Conservation (phyloP, 768 basidiomycete genomes). For the Leccinum olivaceopallidum region DNA sequence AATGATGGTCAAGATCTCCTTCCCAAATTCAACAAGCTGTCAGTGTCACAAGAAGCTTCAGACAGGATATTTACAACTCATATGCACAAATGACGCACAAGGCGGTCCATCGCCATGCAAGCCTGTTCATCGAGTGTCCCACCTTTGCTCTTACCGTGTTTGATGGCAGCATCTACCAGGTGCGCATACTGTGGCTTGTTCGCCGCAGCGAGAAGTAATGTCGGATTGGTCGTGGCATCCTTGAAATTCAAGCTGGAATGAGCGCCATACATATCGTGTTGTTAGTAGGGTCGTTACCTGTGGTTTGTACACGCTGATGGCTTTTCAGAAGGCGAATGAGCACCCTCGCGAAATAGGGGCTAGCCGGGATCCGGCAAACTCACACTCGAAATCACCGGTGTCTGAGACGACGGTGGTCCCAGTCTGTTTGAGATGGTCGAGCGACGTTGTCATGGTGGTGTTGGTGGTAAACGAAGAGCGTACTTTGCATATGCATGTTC, state of each 20-base stretch:
- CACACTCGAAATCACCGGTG: constrained; percentile 90
- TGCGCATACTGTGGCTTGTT: constrained; percentile 82
- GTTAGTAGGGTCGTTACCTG: constrained; percentile 45
- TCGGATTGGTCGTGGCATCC: constrained; percentile 98
- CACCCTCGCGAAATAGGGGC: constrained; percentile 15
- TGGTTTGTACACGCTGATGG: constrained; percentile 93
- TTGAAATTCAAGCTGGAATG: constrained; percentile 27
- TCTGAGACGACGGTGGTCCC: constrained; percentile 90
- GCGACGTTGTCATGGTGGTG: constrained; percentile 67
- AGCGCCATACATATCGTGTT: background rate
- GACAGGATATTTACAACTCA: background rate
- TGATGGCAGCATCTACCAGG: constrained; percentile 71
- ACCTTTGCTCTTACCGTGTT: constrained; percentile 75
- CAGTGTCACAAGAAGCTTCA: background rate
- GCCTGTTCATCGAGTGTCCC: constrained; percentile 71
- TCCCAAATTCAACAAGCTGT: constrained; percentile 85
- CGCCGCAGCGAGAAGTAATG: constrained; percentile 86
- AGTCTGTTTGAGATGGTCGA: constrained; percentile 80
- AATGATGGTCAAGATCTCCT: constrained; percentile 88
- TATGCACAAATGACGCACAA: background rate
- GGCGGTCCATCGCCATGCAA: constrained; percentile 38
- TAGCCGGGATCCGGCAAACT: constrained; percentile 10
- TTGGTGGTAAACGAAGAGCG: constrained; percentile 3
- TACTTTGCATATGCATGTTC: background rate
- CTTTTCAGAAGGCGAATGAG: constrained; percentile 36